These are phyloP conservation scores for Ogataea henricii DNA, from an alignment of 805 yeast species.

Conservation along the genomic window DNA sequence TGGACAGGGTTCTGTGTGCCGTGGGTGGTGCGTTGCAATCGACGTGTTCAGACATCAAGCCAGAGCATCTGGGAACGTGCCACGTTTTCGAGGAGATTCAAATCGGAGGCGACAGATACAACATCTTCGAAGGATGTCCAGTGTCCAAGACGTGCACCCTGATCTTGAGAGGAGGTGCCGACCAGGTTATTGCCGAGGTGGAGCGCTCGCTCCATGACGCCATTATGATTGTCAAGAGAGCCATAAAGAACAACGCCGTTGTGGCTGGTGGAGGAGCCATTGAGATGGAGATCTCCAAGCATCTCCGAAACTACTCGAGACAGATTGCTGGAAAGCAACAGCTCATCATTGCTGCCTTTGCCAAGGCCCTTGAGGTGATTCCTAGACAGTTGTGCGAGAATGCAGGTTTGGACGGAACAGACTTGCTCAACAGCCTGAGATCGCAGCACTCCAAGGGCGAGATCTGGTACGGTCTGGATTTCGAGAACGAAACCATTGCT, in stretches of 20 bases:
- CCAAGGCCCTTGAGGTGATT: constrained; percentile 90
- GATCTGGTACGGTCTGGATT: constrained; percentile 89
- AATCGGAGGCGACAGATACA: constrained; percentile 94
- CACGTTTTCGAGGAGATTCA: constrained; percentile 87
- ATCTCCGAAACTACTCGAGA: constrained; percentile 82
- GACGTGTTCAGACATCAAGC: constrained; percentile 67
- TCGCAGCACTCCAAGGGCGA: constrained; percentile 95
- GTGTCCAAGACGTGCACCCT: constrained; percentile 91
- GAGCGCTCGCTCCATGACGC: constrained; percentile 98
- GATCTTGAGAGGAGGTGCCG: constrained; percentile 96
- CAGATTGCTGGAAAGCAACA: constrained; percentile 96
- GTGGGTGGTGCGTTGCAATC: constrained; percentile 91
- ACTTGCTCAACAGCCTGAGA: constrained; percentile 83
- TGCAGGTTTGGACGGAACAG: constrained; percentile 99
- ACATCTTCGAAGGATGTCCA: constrained; percentile 90
- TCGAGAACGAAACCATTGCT: constrained; percentile 77
- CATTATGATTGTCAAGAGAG: constrained; percentile 95
- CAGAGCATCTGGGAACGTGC: constrained; percentile 82
- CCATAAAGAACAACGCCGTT: constrained; percentile 79
- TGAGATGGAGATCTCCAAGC: constrained; percentile 93
- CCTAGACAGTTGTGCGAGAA: constrained; percentile 98
- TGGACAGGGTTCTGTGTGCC: constrained; percentile 89
- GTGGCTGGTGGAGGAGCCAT: constrained; percentile 99
- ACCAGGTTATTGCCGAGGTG: constrained; percentile 97
- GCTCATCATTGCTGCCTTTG: constrained; percentile 86